Evolutionary conservation across 129 eudicot species (phyloP), one percentile per base, ranked within the genome.

Genomic region (Scalesia atractyloides): DNA sequence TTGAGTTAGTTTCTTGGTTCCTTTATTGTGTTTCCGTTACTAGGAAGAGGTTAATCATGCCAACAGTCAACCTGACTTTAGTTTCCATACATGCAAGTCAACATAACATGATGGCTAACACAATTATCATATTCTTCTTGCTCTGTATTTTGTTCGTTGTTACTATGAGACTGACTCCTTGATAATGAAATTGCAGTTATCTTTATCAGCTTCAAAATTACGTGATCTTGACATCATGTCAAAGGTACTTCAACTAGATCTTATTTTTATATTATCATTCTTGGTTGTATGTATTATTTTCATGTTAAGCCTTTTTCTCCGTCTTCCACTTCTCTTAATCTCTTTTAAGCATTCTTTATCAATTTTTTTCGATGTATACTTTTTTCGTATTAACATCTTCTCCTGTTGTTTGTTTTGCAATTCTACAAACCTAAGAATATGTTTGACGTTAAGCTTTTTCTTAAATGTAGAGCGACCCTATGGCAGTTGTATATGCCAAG

Each of bases 381-480:
- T 41, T 41, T 41, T 41, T 3, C 2, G 24, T 7, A 33, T 24
- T 16, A 44, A 24, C 58, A 50, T 54, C n/a, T 33, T 48, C 63
- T 16, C 7, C 9, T 68, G 13, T 48, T 68, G 52, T 58, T 70
- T 77, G 16, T 43, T 34, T 15, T 34, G 36, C 73, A 66, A 58
- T 47, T 41, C 26, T 57, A 57, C 58, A 30, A 43, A 54, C 11
- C 36, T 20, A 58, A 37, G 41, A 47, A 24, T 64, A 11, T 39
- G 36, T 30, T 76, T 44, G 65, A 69, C 69, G 22, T 37, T 63
- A 75, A 76, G n/a, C 4, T 74, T 58, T 19, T 77, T 64, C 39
- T 30, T 37, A 56, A 19, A 48, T 80, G 62, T 80, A 95, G 99
- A 95, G 99, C 78, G 99, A 95, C 84, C 99, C 97, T 9, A 95